These are phyloP conservation scores for Inga laurina DNA, from an alignment of 306 rosid species.

Conservation along the genomic window DNA sequence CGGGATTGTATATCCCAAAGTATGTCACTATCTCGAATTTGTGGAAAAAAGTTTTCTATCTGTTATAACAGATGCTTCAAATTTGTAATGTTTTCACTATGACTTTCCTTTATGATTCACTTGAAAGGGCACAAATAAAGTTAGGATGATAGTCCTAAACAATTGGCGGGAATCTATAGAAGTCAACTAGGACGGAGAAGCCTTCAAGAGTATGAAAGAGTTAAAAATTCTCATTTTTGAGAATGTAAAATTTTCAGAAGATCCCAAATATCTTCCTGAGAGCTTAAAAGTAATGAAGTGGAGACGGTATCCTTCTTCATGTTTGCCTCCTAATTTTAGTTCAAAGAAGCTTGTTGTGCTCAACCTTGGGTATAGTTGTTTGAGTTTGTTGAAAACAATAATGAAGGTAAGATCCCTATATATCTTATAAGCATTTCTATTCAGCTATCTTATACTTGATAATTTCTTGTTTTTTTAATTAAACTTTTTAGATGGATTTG, in stretches of 20 bases:
- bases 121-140: not conserved
- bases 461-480: too few relatives aligned
- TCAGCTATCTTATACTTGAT: not conserved
- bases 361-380: too few relatives aligned
- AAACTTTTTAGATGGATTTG: too few relatives aligned
- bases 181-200: not conserved
- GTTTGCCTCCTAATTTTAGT: not conserved
- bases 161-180: too few relatives aligned
- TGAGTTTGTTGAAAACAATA: not conserved
- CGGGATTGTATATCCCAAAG: too few relatives aligned
- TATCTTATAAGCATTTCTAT: too few relatives aligned
- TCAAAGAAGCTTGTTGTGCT: not conserved
- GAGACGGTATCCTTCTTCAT: not conserved
- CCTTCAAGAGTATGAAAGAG: not conserved
- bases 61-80: too few relatives aligned
- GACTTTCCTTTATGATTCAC: too few relatives aligned
- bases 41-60: too few relatives aligned
- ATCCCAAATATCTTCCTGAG: not conserved
- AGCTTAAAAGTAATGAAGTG: not conserved
- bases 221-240: not conserved
- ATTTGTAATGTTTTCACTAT: too few relatives aligned
- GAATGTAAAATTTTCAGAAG: not conserved
- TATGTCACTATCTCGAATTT: too few relatives aligned
- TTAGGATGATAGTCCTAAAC: not conserved
- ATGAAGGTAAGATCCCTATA: not conserved